Evolutionary conservation across 169 alveolate genomes (phyloP).

Genomic region (Plasmodium inui): DNA sequence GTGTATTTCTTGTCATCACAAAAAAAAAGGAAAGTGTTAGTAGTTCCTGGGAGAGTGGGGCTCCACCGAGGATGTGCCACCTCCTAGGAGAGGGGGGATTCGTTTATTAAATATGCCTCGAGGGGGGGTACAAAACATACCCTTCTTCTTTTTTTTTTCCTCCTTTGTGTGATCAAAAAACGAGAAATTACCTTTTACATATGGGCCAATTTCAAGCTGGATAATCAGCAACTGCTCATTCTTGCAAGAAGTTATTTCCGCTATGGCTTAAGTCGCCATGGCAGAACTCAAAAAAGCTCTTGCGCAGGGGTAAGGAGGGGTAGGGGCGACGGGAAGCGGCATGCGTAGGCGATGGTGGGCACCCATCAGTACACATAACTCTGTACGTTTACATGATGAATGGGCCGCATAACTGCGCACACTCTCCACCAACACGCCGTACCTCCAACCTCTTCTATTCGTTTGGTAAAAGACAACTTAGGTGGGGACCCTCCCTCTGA

Average conservation of each 20-base stretch:
- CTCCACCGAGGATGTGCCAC: background rate
- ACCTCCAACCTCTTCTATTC: background rate
- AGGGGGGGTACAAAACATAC: background rate
- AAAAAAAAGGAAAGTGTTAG: slow-evolving; percentile 3
- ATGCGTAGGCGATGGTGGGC: background rate
- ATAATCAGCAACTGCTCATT: slow-evolving; percentile 32
- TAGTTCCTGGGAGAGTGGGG: background rate
- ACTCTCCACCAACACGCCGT: background rate
- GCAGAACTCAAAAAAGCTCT: slow-evolving; percentile 73
- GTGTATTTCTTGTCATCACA: slow-evolving; percentile 43
- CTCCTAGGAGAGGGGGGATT: background rate
- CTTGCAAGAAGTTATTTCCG: slow-evolving; percentile 70
- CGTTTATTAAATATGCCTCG: background rate
- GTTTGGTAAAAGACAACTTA: background rate
- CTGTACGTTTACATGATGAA: background rate
- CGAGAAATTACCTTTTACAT: slow-evolving; percentile 36
- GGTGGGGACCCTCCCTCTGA: background rate
- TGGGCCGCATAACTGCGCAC: background rate
- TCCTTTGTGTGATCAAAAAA: slow-evolving; percentile 27
- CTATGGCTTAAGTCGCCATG: background rate
- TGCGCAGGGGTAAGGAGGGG: too few relatives aligned
- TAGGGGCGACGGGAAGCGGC: too few relatives aligned
- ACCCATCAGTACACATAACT: background rate
- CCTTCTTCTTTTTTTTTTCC: too few relatives aligned
- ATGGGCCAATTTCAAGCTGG: slow-evolving; percentile 56